Conservation (phyloP, 2,329 filamentous ascomycete species). For the Teratosphaeria zuluensis region DNA sequence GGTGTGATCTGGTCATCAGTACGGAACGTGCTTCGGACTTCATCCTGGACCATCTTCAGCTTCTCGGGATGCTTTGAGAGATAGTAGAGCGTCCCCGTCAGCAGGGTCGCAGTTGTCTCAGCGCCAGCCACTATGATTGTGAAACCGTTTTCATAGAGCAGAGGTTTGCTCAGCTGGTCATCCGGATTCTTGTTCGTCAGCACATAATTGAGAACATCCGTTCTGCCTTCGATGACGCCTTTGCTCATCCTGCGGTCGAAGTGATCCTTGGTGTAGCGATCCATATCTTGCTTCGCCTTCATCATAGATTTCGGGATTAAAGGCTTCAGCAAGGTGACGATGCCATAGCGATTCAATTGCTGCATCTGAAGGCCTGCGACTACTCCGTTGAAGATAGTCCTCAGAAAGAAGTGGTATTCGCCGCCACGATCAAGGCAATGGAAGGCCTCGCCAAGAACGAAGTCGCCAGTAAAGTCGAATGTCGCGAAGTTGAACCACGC, state of each 20-base stretch:
- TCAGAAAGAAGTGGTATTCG: slow-evolving; percentile 2
- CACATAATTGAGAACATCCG: slow-evolving; percentile 3
- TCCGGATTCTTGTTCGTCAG: neutral
- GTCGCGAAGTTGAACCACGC: slow-evolving; percentile 2
- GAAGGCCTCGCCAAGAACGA: slow-evolving; percentile 9
- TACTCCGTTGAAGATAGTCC: slow-evolving; percentile 1
- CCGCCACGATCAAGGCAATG: slow-evolving; percentile 5
- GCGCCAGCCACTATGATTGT: slow-evolving; percentile 51
- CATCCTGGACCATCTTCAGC: too few relatives aligned
- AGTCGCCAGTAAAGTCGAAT: slow-evolving; percentile 10
- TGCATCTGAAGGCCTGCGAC: neutral
- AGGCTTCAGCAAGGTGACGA: slow-evolving; percentile 2
- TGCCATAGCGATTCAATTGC: neutral
- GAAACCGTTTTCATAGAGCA: neutral
- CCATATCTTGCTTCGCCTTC: slow-evolving; percentile 4
- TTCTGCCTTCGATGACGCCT: neutral
- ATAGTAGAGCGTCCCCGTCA: slow-evolving; percentile 60
- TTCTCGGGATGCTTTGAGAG: too few relatives aligned
- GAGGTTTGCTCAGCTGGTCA: neutral
- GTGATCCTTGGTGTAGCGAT: neutral
- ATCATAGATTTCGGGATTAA: slow-evolving; percentile 2
- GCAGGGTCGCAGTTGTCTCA: slow-evolving; percentile 66
- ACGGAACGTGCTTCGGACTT: too few relatives aligned
- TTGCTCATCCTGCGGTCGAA: neutral
- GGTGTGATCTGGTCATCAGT: too few relatives aligned